Percentiles rank a stretch among this genome's conserved stretches.
Conservation (phyloP, 192 early-diverging fungal species). For the Podila minutissima region DNA sequence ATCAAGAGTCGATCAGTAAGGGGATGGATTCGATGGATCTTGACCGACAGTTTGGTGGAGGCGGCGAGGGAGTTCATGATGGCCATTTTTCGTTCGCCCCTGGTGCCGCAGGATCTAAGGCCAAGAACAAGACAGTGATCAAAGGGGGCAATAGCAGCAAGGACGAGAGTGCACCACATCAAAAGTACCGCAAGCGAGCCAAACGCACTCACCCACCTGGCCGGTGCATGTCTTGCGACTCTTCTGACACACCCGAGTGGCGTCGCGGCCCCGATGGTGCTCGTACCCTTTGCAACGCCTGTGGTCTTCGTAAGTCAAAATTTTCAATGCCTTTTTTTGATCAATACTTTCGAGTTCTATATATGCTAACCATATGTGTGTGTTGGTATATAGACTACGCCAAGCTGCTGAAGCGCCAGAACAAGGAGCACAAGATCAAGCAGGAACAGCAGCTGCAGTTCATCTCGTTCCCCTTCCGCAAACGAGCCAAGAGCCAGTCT, state of each 20-base stretch:
- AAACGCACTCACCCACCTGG: conserved; percentile 72
- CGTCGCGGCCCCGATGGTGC: conserved; percentile 91
- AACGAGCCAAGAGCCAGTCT: not conserved
- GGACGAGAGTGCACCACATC: conserved; percentile 1
- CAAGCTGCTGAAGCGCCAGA: conserved; percentile 31
- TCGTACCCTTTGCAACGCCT: conserved; percentile 94
- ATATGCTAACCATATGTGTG: not conserved
- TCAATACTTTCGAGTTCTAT: not conserved
- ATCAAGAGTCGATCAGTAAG: not conserved
- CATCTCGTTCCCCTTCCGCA: conserved; percentile 9
- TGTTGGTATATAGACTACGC: conserved; percentile 23
- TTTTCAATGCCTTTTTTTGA: not conserved
- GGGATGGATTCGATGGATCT: not conserved
- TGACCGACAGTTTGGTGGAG: not conserved
- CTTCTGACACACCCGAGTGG: conserved; percentile 94
- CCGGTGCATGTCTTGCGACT: conserved; percentile 81
- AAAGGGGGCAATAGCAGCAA: not conserved
- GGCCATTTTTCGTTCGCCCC: not conserved
- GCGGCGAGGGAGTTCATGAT: not conserved
- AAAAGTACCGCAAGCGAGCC: conserved; percentile 49
- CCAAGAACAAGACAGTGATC: not conserved
- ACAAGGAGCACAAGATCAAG: conserved; percentile 1
- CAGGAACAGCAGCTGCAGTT: conserved; percentile 1
- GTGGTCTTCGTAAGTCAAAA: conserved; percentile 81
- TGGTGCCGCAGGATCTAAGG: not conserved